Evolutionary conservation across 2,329 filamentous ascomycete genomes (phyloP), one percentile per base, ranked within the genome.

Genomic region (Celoporthe dispersa): DNA sequence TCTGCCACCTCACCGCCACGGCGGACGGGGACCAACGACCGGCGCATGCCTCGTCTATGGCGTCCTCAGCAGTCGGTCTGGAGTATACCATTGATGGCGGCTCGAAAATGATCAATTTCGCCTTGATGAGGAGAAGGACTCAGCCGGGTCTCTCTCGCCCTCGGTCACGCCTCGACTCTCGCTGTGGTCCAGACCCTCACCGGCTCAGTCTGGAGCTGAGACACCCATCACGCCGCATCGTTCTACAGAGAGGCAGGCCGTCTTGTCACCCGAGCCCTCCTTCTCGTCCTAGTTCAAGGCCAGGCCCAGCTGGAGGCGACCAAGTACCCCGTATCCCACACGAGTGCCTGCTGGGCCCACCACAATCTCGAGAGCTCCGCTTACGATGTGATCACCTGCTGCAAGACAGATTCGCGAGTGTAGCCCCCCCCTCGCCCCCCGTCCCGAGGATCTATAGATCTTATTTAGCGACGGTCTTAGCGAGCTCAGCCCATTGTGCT

Each of bases 341-440:
- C 31, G 16, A n/a, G 22, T 48, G n/a, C 22, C 44, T 11, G 16
- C 37, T 33, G 44, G 67, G 31, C 61, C 62, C 62, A 55, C 53
- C 48, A 33, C 37, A 39, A 59, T 48, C 44, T 66, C 31, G 55
- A 59, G 12, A 53, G 25, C 62, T 22, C 67, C 66, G 59, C 60
- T 44, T 22, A 63, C 59, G 66, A 63, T 33, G 25, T 57, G 53
- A 12, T 64, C 65, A 62, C 65, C 66, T 70, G 68, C 68, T 14
- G 51, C 48, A 57, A 44, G 48, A 64, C 60, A 65, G 68, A 70
- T 70, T 70, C 60, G 68, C 65, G 66, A 68, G 60, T 22, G 51
- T 70, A 66, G 65, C 41, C 48, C 59, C 31, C 25, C 44, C 16
- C 28, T 65, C 64, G 33, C 48, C 59, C 31, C 25, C 44, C 16